Evolutionary conservation across 1,139 yeast genomes (phyloP), one percentile per base, ranked within the genome.

Genomic region (Eremothecium gossypii): DNA sequence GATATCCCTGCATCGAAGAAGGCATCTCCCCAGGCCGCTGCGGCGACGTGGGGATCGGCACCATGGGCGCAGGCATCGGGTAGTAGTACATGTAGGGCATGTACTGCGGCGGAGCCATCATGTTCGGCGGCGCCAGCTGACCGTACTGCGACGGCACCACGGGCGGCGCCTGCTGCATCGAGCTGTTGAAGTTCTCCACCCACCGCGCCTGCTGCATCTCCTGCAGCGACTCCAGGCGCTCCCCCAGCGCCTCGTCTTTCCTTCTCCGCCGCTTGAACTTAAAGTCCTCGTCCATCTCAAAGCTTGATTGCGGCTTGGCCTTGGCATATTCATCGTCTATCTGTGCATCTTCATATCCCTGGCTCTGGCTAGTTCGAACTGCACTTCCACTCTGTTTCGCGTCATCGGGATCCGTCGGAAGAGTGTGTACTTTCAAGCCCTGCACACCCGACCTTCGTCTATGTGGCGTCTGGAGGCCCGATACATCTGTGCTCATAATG

Each of bases 161-260:
- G 2, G 40, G 10, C 32, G 45, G 40, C 40, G 30, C 32, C 29
- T 38, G 35, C 26, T 35, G 40, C 13, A 45, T 43, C 5, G 63
- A 58, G 1, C 63, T 58, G 41, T 59, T 60, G 42, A 60, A 60
- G 41, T 57, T 57, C 23, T 58, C 63, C 26, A 60, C 49, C 52
- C 61, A 48, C 41, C 52, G 53, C 10, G 64, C 61, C 27, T 49
- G 48, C 35, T 50, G 52, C 11, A 53, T 47, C 38, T 52, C 54
- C 31, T 57, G 61, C 14, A 58, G 38, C 37, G 52, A 51, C 39
- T 58, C 63, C 13, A 59, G 41, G 37, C 60, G 35, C 37, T 59
- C 63, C 0, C 61, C 64, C 28, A 58, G 38, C 0, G 50, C 48
- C 4, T 61, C 60, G 8, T 44, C 47, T 33, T 53, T 53, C 11